Base-by-base conservation (phyloP, 192 early-diverging fungal species). In the Haplosporangium gracile region DNA sequence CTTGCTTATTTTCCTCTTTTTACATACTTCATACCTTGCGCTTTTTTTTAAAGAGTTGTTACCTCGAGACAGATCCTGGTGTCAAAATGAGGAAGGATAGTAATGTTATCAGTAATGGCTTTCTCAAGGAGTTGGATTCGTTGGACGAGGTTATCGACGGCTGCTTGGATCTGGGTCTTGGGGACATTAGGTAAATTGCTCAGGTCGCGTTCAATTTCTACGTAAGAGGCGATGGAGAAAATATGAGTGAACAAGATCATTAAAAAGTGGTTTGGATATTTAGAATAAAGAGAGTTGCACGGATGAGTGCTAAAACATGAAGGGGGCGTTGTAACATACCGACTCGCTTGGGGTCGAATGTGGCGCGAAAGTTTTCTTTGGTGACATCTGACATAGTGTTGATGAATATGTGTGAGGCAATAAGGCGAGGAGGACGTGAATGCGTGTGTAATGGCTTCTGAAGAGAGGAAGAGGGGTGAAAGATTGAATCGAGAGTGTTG, bases 51-150 rank as follows among this genome's bases (percentile, higher is more conserved):
- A n/a, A 40, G 20, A 36, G 36, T 36, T 36, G 36, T 70, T 85
- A 95, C 95, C 88, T 82, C 72, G 16, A 79, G 42, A 75, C 88
- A 95, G 55, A 93, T 88, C 15, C 94, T 87, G 81, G 91, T 88
- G 85, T 95, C 94, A 80, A 93, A 95, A 10, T 89, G 38, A 1
- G 94, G 93, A 45, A 95, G 85, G 81, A 87, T 92, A 2, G 77
- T 74, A 5, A 89, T 88, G 13, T 93, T 92, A 10, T 92, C 92
- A 5, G 93, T 93, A 7, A 94, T 68, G 20, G 78, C 47, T 45
- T 93, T 93, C 47, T 91, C 89, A 4, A 95, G 88, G 11, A 75
- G 75, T 45, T 88, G 88, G 38, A 94, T 90, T 2, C 89, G 83
- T 47, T 87, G 76, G n/a, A 91, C 45, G 0, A 91, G 57, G 24